Percentiles rank a stretch among this genome's conserved stretches.
Evolutionary conservation across 129 eudicot genomes (phyloP).

Genomic region (Rutidosis leptorrhynchoides): DNA sequence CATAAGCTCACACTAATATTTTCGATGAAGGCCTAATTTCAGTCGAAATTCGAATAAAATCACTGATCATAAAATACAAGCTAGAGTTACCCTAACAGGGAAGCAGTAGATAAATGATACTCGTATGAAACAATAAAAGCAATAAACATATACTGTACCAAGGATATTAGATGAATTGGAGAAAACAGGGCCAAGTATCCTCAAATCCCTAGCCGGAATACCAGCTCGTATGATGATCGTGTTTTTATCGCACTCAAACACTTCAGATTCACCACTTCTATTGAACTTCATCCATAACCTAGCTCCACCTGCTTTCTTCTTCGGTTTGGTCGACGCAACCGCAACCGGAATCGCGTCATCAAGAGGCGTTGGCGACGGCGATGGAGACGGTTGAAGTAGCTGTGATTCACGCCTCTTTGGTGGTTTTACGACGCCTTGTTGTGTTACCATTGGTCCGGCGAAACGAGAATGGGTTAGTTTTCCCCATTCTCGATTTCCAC

Average conservation of each 20-base stretch:
- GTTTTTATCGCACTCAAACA: slow-evolving; percentile 84
- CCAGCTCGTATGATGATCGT: slow-evolving; percentile 67
- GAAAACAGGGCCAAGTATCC: slow-evolving; percentile 93
- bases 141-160: slow-evolving; percentile 39
- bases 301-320: slow-evolving; percentile 76
- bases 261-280: slow-evolving; percentile 71
- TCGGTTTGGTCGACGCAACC: slow-evolving; percentile 39
- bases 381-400: slow-evolving; percentile 28
- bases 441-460: slow-evolving; percentile 43
- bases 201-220: slow-evolving; percentile 93
- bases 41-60: not conserved
- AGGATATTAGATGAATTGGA: slow-evolving; percentile 90
- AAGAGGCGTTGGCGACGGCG: slow-evolving; percentile 32
- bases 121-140: not conserved
- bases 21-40: too few relatives aligned
- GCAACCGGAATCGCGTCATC: slow-evolving; percentile 20
- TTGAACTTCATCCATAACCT: slow-evolving; percentile 96
- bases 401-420: slow-evolving; percentile 34
- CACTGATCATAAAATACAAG: not conserved
- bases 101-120: not conserved
- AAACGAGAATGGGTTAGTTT: slow-evolving; percentile 44
- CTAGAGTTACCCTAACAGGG: not conserved
- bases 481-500: slow-evolving; percentile 47
- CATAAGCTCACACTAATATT: too few relatives aligned
- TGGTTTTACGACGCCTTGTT: slow-evolving; percentile 42